These are phyloP conservation scores for Inga leiocalycina DNA, from an alignment of 306 rosid genomes.

Conservation along the genomic window DNA sequence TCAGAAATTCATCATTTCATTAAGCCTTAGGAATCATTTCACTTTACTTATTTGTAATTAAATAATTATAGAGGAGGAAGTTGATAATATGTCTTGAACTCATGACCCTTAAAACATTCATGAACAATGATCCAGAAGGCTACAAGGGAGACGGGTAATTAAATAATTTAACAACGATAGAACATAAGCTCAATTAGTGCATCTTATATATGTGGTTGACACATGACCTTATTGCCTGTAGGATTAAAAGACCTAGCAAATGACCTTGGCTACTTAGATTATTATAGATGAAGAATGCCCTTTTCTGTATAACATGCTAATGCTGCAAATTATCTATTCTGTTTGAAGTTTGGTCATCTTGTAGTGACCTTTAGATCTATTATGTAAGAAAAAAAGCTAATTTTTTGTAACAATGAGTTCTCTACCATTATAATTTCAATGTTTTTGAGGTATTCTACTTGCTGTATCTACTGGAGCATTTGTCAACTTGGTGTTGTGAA, in stretches of 20 bases:
- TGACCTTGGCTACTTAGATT: not conserved
- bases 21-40: not conserved
- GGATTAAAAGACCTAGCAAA: conserved; percentile 9
- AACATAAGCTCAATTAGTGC: not conserved
- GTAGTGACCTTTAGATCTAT: not conserved
- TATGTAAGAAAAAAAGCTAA: conserved; percentile 13
- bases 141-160: not conserved
- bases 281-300: conserved; percentile 20
- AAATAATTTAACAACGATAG: not conserved
- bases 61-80: not conserved
- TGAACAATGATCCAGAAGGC: too few species aligned
- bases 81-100: too few species aligned
- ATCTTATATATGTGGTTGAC: not conserved
- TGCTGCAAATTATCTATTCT: conserved; percentile 13
- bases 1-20: not conserved
- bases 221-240: conserved; percentile 19
- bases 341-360: conserved; percentile 9
- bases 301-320: conserved; percentile 12
- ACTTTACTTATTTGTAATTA: not conserved
- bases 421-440: conserved; percentile 28
- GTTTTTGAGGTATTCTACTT: conserved; percentile 9
- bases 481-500: conserved; percentile 54
- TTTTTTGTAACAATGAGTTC: not conserved
- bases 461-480: conserved; percentile 33
- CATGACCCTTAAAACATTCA: too few species aligned